Evolutionary conservation across 1,139 yeast species (phyloP).

Genomic region (Taiozyma sp.): DNA sequence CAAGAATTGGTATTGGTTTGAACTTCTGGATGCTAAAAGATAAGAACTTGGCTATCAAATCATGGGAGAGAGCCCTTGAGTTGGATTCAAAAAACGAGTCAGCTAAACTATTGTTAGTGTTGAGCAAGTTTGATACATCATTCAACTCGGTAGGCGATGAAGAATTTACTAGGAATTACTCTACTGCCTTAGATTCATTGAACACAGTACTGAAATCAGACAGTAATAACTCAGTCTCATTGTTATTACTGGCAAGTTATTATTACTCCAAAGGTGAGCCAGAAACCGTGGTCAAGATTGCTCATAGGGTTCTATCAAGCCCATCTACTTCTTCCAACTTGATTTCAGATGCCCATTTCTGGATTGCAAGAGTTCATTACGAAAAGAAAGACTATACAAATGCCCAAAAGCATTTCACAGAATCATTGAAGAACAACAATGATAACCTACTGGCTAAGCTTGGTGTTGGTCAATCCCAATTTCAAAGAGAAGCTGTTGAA

Average conservation of each 20-base stretch:
- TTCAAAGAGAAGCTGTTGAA: slow-evolving; percentile 66
- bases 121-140: slow-evolving; percentile 65
- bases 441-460: slow-evolving; percentile 63
- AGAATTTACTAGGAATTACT: slow-evolving; percentile 48
- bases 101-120: slow-evolving; percentile 61
- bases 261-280: slow-evolving; percentile 58
- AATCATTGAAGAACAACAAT: slow-evolving; percentile 59
- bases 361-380: slow-evolving; percentile 82
- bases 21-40: slow-evolving; percentile 91
- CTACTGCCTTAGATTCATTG: slow-evolving; percentile 35
- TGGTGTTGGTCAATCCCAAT: slow-evolving; percentile 85
- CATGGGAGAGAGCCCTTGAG: slow-evolving; percentile 82
- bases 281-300: slow-evolving; percentile 52
- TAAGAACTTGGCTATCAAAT: slow-evolving; percentile 63
- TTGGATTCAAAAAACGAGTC: slow-evolving; percentile 57
- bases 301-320: slow-evolving; percentile 43
- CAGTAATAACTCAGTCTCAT: slow-evolving; percentile 35
- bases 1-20: slow-evolving; percentile 91
- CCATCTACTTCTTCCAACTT: slow-evolving; percentile 39
- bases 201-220: slow-evolving; percentile 23
- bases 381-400: slow-evolving; percentile 52
- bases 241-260: slow-evolving; percentile 46
- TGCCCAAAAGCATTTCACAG: slow-evolving; percentile 72
- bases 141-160: slow-evolving; percentile 59
- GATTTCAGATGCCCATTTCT: slow-evolving; percentile 74